These are phyloP conservation scores for Rhizopogon roseolus DNA, from an alignment of 768 basidiomycete species.

Conservation along the genomic window DNA sequence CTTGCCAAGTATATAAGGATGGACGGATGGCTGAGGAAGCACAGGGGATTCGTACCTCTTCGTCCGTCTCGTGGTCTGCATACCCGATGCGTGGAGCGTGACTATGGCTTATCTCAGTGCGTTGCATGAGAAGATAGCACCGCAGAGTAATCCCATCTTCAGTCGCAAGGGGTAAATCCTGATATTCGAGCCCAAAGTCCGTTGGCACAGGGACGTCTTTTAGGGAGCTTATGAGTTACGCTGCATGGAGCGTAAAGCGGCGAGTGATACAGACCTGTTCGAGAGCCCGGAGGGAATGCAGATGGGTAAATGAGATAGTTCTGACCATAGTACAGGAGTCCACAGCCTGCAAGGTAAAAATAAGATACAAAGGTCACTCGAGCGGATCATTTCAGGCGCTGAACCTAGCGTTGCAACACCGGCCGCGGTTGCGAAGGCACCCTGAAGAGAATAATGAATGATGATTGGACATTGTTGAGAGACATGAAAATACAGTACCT, in stretches of 20 bases:
- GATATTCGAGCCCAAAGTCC: slow-evolving; percentile 68
- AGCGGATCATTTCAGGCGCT: slow-evolving; percentile 7
- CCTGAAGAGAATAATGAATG: slow-evolving; percentile 30
- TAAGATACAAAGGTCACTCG: background rate
- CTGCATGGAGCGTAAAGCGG: background rate
- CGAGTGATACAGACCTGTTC: slow-evolving; percentile 51
- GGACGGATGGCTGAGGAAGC: background rate
- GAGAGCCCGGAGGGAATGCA: slow-evolving; percentile 73
- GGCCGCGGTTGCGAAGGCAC: slow-evolving; percentile 50
- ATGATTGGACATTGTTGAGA: too few relatives aligned
- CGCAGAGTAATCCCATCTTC: slow-evolving; percentile 67
- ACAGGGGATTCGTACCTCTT: slow-evolving; percentile 43
- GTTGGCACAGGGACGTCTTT: slow-evolving; percentile 69
- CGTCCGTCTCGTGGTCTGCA: slow-evolving; percentile 41
- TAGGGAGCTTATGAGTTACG: background rate
- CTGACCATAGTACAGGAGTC: slow-evolving; percentile 82
- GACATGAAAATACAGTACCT: slow-evolving; percentile 23
- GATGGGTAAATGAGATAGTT: slow-evolving; percentile 89
- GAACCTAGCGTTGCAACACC: slow-evolving; percentile 54
- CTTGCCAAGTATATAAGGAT: slow-evolving; percentile 12
- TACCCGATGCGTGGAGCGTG: slow-evolving; percentile 31
- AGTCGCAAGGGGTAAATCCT: slow-evolving; percentile 68
- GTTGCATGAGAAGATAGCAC: slow-evolving; percentile 74
- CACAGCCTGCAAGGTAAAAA: slow-evolving; percentile 42
- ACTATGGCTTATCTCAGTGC: slow-evolving; percentile 36